These are phyloP conservation scores for Lasiosphaeria miniovina DNA, from an alignment of 495 filamentous ascomycete species.

Conservation along the genomic window DNA sequence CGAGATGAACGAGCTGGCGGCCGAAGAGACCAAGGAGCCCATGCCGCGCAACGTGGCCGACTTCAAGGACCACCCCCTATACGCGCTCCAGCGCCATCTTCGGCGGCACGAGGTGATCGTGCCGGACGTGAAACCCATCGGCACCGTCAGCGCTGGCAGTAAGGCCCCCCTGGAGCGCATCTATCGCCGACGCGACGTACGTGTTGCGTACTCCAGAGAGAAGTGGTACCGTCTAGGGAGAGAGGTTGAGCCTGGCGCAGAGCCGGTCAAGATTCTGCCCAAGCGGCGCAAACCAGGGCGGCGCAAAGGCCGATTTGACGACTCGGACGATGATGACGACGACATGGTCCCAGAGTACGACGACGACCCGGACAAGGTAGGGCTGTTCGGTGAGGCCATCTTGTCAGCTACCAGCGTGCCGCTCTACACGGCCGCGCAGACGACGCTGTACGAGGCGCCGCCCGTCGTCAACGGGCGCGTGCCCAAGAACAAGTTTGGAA, in stretches of 20 bases:
- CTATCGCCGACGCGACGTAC: conserved; percentile 77
- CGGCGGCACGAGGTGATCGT: conserved; percentile 73
- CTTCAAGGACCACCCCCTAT: conserved; percentile 90
- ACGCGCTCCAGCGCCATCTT: conserved; percentile 86
- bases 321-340: conserved; percentile 33
- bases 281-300: conserved; percentile 25
- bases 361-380: conserved; percentile 31
- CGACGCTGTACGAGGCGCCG: conserved; percentile 68
- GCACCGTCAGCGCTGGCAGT: conserved; percentile 71
- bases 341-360: conserved; percentile 25
- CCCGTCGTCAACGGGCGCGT: conserved; percentile 71
- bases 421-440: conserved; percentile 75
- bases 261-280: conserved; percentile 68
- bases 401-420: conserved; percentile 38
- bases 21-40: conserved; percentile 68
- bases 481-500: conserved; percentile 83
- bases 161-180: conserved; percentile 54
- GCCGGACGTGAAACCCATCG: conserved; percentile 65
- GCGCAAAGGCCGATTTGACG: conserved; percentile 26
- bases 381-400: conserved; percentile 39
- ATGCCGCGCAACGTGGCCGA: conserved; percentile 89
- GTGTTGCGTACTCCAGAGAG: conserved; percentile 68
- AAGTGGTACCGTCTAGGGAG: conserved; percentile 87
- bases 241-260: conserved; percentile 68
- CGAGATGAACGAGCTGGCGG: conserved; percentile 71